Conservation (phyloP, 495 filamentous ascomycete species). For the Choiromyces venosus region DNA sequence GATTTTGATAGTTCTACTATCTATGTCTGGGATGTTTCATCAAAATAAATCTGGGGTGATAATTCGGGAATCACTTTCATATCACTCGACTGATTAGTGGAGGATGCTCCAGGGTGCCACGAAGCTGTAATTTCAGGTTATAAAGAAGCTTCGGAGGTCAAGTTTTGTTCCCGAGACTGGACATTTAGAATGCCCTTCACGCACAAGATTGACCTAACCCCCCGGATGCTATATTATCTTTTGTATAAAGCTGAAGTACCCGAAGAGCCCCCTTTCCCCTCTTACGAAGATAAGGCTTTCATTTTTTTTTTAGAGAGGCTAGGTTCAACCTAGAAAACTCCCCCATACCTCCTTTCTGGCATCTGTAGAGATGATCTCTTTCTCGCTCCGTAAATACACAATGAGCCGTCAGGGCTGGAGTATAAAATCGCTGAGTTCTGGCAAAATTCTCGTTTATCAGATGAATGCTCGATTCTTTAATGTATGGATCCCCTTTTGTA, state of each 20-base stretch:
- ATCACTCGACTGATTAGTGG: not conserved
- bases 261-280: conserved; percentile 19
- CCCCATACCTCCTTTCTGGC: conserved; percentile 1
- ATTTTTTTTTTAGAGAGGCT: conserved; percentile 5
- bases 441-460: conserved; percentile 9
- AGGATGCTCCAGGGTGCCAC: not conserved
- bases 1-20: not conserved
- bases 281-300: conserved; percentile 11
- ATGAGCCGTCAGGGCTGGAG: not conserved
- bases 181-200: not conserved
- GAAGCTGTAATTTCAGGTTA: not conserved
- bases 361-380: conserved; percentile 17
- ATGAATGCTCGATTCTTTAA: conserved; percentile 20
- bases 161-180: not conserved
- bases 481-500: conserved; percentile 14
- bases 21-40: not conserved
- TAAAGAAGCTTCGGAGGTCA: not conserved
- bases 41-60: not conserved
- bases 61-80: not conserved
- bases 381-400: conserved; percentile 11
- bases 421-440: conserved; percentile 21
- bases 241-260: too few species aligned
- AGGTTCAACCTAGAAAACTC: conserved; percentile 8
- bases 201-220: not conserved
- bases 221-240: not conserved